Base-by-base conservation (phyloP, 768 basidiomycete species). In the Kwoniella europaea region DNA sequence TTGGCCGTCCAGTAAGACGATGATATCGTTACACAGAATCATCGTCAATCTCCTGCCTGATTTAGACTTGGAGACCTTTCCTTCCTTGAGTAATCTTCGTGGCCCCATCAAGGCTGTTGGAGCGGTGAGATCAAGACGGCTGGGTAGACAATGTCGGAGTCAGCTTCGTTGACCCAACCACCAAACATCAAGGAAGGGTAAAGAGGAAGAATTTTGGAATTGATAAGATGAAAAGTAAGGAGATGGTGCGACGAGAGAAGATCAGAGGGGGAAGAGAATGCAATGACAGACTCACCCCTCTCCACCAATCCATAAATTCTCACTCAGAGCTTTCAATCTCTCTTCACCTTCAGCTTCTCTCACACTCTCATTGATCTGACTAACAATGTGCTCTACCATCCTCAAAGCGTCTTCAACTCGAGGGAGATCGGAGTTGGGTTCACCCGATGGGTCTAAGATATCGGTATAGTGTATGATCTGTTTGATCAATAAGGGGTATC, bases 21-120 rank as follows among this genome's bases (percentile, higher is more conserved):
- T 82, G 53, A 96, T 91, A 79, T 98, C 96, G 77, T 88, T 96
- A 78, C 94, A 98, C 72, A 98, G 83, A 83, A 94, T 90, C 6
- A 87, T 88, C 52, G 89, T 87, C 56, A 98, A 83, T 79, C 89
- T 92, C 62, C 91, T 86, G 3, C 92, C 90, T 70, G 93, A 94
- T 85, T 92, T 94, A 1, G 91, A 87, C 82, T 98, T 98, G 74
- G 86, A 84, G 12, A 97, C 80, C 2, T 86, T 70, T 0, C 94
- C 94, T 79, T 98, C 91, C 71, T 89, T 92, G 42, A 97, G 69
- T 10, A 99, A 86, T 75, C 86, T 87, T 18, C 96, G 87, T n/a
- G 87, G 84, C 0, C 94, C 96, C 86, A 95, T 89, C 69, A 90
- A 87, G 0, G 92, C 88, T 5, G 96, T 98, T 0, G 92, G 91